phyloP scores from a whole-genome alignment of 805 yeast genomes.

The Starmerella bombi region DNA sequence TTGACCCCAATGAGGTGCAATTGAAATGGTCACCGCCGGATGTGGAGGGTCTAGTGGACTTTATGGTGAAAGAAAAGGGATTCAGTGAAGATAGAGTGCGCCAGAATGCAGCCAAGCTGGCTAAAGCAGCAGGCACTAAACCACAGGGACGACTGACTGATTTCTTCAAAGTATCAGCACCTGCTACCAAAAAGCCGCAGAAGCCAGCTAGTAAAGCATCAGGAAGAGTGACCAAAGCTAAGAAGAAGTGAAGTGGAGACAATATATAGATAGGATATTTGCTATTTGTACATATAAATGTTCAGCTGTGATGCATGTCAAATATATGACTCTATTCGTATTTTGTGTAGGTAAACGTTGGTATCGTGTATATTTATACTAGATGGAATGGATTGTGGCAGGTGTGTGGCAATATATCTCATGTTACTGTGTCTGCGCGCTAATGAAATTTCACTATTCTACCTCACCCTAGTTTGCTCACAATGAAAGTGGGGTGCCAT shows the following conservation, averaged over 20 bases:
- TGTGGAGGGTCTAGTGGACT: slow-evolving; percentile 66
- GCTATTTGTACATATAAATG: too few species aligned
- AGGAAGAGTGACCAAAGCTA: not conserved
- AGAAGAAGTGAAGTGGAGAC: not conserved
- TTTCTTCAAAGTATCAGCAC: slow-evolving; percentile 50
- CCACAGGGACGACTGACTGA: slow-evolving; percentile 89
- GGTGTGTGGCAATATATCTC: too few species aligned
- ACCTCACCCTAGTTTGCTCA: not conserved
- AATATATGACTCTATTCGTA: too few species aligned
- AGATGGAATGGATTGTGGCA: too few species aligned
- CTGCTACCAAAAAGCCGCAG: not conserved
- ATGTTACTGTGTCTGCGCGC: too few species aligned
- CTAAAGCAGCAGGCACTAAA: slow-evolving; percentile 70
- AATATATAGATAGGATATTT: too few species aligned
- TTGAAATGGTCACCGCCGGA: slow-evolving; percentile 86
- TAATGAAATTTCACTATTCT: too few species aligned
- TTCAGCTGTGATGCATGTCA: too few species aligned
- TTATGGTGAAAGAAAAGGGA: slow-evolving; percentile 75
- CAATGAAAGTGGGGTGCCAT: slow-evolving; percentile 63
- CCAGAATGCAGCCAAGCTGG: slow-evolving; percentile 72
- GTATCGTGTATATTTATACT: too few species aligned
- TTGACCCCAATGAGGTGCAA: slow-evolving; percentile 44
- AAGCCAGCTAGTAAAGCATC: not conserved
- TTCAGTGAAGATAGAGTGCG: slow-evolving; percentile 86
- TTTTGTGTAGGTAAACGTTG: too few species aligned